These are phyloP conservation scores for Gryganskiella cystojenkinii DNA, from an alignment of 192 early-diverging fungal genomes.

Conservation along the genomic window DNA sequence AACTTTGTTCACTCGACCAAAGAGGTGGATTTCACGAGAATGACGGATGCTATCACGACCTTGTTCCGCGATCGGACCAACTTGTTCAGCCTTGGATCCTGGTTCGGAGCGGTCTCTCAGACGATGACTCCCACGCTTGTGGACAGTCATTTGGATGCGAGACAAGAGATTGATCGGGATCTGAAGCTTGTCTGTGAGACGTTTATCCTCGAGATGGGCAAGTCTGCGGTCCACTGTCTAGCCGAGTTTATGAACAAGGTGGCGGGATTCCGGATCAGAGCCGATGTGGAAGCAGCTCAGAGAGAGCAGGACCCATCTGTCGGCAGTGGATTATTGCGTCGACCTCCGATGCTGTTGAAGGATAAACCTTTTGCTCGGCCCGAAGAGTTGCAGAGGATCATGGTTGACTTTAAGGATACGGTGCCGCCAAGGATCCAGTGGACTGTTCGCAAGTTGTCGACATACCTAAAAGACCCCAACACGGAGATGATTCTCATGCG, in stretches of 20 bases:
- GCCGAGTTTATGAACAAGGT: conserved; percentile 76
- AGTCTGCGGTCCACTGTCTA: conserved; percentile 70
- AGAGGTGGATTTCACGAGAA: conserved; percentile 71
- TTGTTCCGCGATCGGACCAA: conserved; percentile 39
- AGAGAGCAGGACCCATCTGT: conserved; percentile 24
- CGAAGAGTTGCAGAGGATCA: conserved; percentile 33
- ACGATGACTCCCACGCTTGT: conserved; percentile 62
- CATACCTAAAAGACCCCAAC: conserved; percentile 79
- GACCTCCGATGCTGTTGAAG: conserved; percentile 52
- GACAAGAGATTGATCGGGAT: conserved; percentile 71
- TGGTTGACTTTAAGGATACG: conserved; percentile 64
- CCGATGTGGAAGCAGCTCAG: conserved; percentile 49
- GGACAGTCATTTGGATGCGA: conserved; percentile 57
- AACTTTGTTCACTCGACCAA: conserved; percentile 79
- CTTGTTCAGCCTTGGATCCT: conserved; percentile 50
- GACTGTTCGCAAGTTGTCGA: conserved; percentile 67
- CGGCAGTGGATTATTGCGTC: conserved; percentile 6
- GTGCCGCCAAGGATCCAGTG: conserved; percentile 60
- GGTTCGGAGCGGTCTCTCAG: conserved; percentile 49
- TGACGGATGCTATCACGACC: conserved; percentile 60
- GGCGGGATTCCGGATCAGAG: conserved; percentile 63
- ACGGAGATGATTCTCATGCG: conserved; percentile 80
- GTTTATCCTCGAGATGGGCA: conserved; percentile 78
- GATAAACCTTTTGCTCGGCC: conserved; percentile 63
- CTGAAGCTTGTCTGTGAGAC: conserved; percentile 81